Conservation (phyloP, 164 flowering plant genomes). For the Warburgia ugandensis region DNA sequence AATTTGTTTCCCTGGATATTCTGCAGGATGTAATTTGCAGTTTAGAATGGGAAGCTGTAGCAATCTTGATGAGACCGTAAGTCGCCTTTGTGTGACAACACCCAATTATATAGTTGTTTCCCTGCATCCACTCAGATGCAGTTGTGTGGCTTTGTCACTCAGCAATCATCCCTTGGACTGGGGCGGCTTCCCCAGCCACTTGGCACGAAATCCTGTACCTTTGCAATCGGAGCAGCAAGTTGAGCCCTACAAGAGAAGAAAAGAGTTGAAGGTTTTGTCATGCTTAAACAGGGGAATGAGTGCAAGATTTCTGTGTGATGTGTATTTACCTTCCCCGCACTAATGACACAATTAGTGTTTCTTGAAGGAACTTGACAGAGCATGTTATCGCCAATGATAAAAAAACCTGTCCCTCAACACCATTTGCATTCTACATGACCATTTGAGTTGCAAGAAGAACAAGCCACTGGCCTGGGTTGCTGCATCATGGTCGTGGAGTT, state of each 20-base stretch:
- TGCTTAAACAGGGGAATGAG: too few relatives aligned
- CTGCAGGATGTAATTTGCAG: constrained; percentile 75
- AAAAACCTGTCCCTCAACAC: constrained; percentile 94
- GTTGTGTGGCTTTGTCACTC: too few relatives aligned
- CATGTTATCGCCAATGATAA: constrained; percentile 91
- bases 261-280: too few relatives aligned
- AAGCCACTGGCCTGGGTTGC: constrained; percentile 89
- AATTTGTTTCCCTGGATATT: too few relatives aligned
- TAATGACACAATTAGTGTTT: constrained; percentile 73
- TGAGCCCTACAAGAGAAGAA: constrained; percentile 50
- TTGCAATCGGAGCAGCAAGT: constrained; percentile 72
- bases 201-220: constrained; percentile 94
- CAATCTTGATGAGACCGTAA: constrained; percentile 44
- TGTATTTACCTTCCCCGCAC: constrained; percentile 72
- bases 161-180: constrained; percentile 7
- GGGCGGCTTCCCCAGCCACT: constrained; percentile 81
- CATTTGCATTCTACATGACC: constrained; percentile 95
- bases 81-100: too few relatives aligned
- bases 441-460: constrained; percentile 66
- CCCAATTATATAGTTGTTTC: too few relatives aligned
- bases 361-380: constrained; percentile 89
- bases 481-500: constrained; percentile 29
- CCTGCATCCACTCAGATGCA: too few relatives aligned
- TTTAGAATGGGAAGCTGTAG: constrained; percentile 91
- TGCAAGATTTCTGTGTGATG: neutral